Evolutionary conservation across 2,329 filamentous ascomycete species (phyloP), one percentile per base, ranked within the genome.

Genomic region (Pseudocercospora macadamiae): DNA sequence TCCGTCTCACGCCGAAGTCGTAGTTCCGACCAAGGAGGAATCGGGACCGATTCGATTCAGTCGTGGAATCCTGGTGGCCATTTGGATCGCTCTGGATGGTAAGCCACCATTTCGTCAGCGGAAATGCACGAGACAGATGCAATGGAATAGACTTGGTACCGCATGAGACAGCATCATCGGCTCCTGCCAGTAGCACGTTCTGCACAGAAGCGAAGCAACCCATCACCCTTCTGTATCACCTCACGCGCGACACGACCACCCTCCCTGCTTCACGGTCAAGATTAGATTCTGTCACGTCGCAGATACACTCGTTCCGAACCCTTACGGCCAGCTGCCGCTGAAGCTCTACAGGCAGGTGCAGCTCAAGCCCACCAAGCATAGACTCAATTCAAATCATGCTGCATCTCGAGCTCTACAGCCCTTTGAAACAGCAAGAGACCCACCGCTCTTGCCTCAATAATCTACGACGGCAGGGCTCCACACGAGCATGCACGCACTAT

Each of bases 281-380:
- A 36, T 36, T 36, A 36, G 32, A 16, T 36, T 36, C 32, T 36
- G 32, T 36, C 32, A 36, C 32, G 12, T 14, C 14, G 32, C 12
- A 36, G 32, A n/a, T 16, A 36, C 32, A 36, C 16, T 36, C 32
- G 32, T 36, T 16, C 32, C 16, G 32, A 36, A 12, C 14, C 19
- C 34, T 18, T 16, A 8, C 9, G 7, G n/a, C 34, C 34, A 37
- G n/a, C n/a, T n/a, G n/a, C 34, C 14, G 19, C n/a, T 37, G 34
- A 37, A 37, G 14, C 34, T 37, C 34, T 37, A 37, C 19, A 37
- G 12, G 12, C n/a, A n/a, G n/a, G n/a, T 36, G 32, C 32, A 36
- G 32, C 39, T 54, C 37, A 54, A 54, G 51, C 51, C 45, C 51
- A 25, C 51, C 51, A 54, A 54, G 51, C 51, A 37, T 45, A 26